phyloP scores from a whole-genome alignment of 1,284 basidiomycete genomes.

The Pseudomicrostroma phylloplanum region DNA sequence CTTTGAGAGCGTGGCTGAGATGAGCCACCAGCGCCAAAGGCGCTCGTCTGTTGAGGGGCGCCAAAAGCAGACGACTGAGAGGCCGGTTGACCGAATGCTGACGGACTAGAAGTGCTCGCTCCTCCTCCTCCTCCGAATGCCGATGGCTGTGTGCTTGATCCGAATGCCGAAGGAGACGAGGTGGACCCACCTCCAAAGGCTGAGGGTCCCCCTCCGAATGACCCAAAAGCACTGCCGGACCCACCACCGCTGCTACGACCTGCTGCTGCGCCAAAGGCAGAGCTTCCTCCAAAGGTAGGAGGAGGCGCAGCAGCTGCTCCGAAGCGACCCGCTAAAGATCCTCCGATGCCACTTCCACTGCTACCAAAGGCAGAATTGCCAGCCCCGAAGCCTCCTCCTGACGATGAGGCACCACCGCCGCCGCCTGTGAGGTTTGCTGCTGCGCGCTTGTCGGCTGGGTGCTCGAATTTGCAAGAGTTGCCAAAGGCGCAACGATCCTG shows the following conservation, averaged over 20 bases:
- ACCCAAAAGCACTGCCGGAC: not conserved
- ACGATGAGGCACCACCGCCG: not conserved
- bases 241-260: not conserved
- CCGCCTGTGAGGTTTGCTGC: constrained; percentile 4
- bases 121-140: constrained; percentile 21
- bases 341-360: not conserved
- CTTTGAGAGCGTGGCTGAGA: not conserved
- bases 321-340: not conserved
- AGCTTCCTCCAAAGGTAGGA: constrained; percentile 1
- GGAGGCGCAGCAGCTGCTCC: constrained; percentile 8
- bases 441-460: not conserved
- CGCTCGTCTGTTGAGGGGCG: constrained; percentile 1
- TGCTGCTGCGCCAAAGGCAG: constrained; percentile 1
- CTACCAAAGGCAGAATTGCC: constrained; percentile 2
- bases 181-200: constrained; percentile 14
- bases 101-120: constrained; percentile 9
- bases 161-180: constrained; percentile 2
- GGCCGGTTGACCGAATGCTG: constrained; percentile 11
- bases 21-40: not conserved
- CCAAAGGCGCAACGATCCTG: constrained; percentile 7
- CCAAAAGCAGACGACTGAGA: not conserved
- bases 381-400: constrained; percentile 4
- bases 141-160: constrained; percentile 12
- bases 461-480: not conserved
- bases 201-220: not conserved